Base-by-base conservation (phyloP, 2,329 filamentous ascomycete genomes). In the Fusarium begoniae region DNA sequence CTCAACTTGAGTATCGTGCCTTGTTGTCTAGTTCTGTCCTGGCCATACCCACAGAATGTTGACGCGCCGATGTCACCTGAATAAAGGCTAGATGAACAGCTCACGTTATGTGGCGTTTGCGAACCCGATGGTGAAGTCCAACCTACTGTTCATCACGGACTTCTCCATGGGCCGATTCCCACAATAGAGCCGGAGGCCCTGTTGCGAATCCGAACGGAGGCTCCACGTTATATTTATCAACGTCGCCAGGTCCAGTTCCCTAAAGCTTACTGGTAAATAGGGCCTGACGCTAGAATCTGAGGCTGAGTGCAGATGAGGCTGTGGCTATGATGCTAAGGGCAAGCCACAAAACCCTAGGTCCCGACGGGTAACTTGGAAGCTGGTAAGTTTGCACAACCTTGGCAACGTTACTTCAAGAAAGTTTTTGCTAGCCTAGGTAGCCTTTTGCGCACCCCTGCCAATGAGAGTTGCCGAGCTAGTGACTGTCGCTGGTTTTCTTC, bases 331-430 rank as follows among this genome's bases (percentile, higher is more conserved):
- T 64, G 30, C 40, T 65, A 69, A 71, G 61, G 47, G 57, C 64
- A 71, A 66, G 72, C 73, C 71, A 75, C 62, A 67, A 48, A 45
- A 37, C 30, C 50, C 59, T 65, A 58, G 53, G 44, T 35, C 37
- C 35, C 22, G 32, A 69, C 57, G 55, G 66, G 64, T 70, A 48
- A 35, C 48, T 11, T 53, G 18, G 32, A 24, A 40, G 45, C 30
- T 53, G 50, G 64, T 66, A 72, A 61, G 32, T 58, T 51, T 68
- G 66, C 66, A 63, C 71, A 40, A 67, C 63, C 65, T 28, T 68
- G 45, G 65, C 63, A 77, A 77, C 75, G 75, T 77, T 77, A 74
- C 75, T 61, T 44, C 44, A 40, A 61, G 15, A 53, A 55, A 56
- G 44, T 63, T 63, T 63, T 63, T 35, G 14, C 32, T 35, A 35